A percentile compares a stretch with the other conserved stretches of the same genome.
phyloP scores from a whole-genome alignment of 495 filamentous ascomycete species.

The Lasiosphaeriaceae sp. region DNA sequence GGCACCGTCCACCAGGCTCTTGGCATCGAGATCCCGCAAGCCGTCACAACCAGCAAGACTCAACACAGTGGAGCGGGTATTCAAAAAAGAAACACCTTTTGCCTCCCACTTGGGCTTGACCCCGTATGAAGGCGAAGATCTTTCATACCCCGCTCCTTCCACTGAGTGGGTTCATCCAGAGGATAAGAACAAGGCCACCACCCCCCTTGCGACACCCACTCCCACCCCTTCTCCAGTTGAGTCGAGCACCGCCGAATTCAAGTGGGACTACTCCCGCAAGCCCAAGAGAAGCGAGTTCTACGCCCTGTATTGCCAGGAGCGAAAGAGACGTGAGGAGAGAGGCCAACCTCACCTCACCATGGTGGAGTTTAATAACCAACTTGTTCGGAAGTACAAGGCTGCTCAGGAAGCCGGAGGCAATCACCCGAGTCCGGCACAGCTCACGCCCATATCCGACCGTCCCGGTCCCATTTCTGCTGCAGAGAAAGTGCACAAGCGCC shows the following conservation, averaged over 20 bases:
- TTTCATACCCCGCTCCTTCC: conserved; percentile 22
- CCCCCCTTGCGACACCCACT: conserved; percentile 16
- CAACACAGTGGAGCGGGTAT: conserved; percentile 16
- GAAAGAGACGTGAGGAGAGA: conserved; percentile 7
- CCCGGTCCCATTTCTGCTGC: not conserved
- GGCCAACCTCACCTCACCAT: conserved; percentile 19
- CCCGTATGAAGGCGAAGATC: conserved; percentile 23
- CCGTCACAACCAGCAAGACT: conserved; percentile 14
- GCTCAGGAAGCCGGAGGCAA: not conserved
- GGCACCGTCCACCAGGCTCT: not conserved
- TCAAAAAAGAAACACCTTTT: conserved; percentile 16
- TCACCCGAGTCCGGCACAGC: not conserved
- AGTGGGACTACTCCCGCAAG: conserved; percentile 20
- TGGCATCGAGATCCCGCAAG: not conserved
- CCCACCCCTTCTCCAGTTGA: conserved; percentile 10
- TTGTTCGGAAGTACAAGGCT: conserved; percentile 15
- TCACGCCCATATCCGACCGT: not conserved
- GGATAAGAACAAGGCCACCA: conserved; percentile 5
- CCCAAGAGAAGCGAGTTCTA: conserved; percentile 19
- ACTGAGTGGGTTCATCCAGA: conserved; percentile 22
- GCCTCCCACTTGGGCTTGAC: conserved; percentile 15
- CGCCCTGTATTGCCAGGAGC: conserved; percentile 16
- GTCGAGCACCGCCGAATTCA: not conserved
- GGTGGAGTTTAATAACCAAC: conserved; percentile 22
- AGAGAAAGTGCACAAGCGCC: conserved; percentile 5